phyloP scores from a whole-genome alignment of 2,329 filamentous ascomycete species.

The Aspergillus ibericus region DNA sequence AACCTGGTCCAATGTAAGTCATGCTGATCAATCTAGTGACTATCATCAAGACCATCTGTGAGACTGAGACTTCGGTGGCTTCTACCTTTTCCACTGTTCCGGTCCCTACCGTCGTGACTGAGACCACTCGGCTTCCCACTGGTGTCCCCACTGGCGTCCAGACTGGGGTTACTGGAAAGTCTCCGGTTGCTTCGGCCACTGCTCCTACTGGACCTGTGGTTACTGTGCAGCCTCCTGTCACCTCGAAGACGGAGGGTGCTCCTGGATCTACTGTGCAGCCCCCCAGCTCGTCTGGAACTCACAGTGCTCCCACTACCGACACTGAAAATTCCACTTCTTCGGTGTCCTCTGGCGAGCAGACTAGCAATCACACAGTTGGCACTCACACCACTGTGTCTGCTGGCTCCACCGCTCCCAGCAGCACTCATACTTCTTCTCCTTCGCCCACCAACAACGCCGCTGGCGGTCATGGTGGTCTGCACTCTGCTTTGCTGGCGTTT shows the following conservation, averaged over 20 bases:
- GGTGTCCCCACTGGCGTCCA: background rate
- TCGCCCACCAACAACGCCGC: constrained; percentile 24
- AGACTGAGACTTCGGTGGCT: background rate
- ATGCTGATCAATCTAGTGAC: constrained; percentile 14
- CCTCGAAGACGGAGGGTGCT: background rate
- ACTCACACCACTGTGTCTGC: background rate
- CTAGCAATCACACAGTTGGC: constrained; percentile 6
- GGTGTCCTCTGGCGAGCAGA: background rate
- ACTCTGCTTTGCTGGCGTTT: constrained; percentile 7
- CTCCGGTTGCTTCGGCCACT: background rate
- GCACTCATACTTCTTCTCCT: background rate
- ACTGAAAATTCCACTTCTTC: background rate
- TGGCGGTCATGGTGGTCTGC: background rate
- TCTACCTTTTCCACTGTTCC: background rate
- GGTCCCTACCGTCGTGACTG: constrained; percentile 2
- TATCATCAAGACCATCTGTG: constrained; percentile 25
- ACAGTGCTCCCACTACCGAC: background rate
- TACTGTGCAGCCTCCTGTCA: background rate
- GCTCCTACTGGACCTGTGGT: background rate
- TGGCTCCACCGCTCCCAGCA: background rate
- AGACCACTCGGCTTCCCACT: background rate
- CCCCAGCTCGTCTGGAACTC: background rate
- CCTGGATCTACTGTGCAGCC: background rate
- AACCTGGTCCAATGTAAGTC: background rate
- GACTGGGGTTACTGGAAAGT: background rate